Percentiles rank a stretch among this genome's conserved stretches.
These are phyloP conservation scores for Ziziphus jujuba DNA, from an alignment of 306 rosid genomes.

Conservation along the genomic window DNA sequence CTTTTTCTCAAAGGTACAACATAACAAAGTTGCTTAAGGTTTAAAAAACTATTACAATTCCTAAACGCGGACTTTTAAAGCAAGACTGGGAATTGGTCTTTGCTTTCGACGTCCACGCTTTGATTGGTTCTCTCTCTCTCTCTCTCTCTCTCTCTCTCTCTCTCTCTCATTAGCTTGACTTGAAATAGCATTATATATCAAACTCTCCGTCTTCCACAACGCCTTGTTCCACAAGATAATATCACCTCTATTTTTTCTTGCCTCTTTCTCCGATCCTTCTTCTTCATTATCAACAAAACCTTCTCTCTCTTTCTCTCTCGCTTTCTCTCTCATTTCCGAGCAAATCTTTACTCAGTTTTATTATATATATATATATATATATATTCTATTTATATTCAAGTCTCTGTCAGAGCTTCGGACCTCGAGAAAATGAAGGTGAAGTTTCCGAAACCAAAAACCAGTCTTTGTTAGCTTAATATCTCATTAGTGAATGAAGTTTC, in stretches of 20 bases:
- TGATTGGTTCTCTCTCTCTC: constrained; percentile 1
- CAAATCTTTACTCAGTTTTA: constrained; percentile 1
- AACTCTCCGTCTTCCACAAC: constrained; percentile 9
- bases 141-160: neutral
- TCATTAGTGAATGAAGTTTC: constrained; percentile 9
- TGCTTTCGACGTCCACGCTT: neutral
- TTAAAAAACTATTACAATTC: neutral
- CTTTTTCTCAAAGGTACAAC: neutral
- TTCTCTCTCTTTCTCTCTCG: neutral
- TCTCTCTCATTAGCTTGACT: constrained; percentile 24
- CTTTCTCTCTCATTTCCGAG: too few species aligned
- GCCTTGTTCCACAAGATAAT: constrained; percentile 13
- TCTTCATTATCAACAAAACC: constrained; percentile 10
- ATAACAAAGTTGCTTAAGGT: neutral
- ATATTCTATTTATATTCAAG: neutral
- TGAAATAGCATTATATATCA: constrained; percentile 15
- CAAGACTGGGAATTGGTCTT: neutral
- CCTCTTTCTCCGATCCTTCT: constrained; percentile 25
- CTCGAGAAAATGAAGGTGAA: constrained; percentile 62
- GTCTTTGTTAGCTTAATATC: constrained; percentile 1
- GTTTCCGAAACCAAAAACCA: constrained; percentile 31
- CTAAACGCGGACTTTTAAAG: too few species aligned
- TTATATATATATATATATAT: too few species aligned
- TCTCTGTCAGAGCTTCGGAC: constrained; percentile 27
- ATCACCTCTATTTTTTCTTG: neutral